A percentile compares a stretch with the other conserved stretches of the same genome.
phyloP scores from a whole-genome alignment of 2,329 filamentous ascomycete species.

The Monosporascus sp. region DNA sequence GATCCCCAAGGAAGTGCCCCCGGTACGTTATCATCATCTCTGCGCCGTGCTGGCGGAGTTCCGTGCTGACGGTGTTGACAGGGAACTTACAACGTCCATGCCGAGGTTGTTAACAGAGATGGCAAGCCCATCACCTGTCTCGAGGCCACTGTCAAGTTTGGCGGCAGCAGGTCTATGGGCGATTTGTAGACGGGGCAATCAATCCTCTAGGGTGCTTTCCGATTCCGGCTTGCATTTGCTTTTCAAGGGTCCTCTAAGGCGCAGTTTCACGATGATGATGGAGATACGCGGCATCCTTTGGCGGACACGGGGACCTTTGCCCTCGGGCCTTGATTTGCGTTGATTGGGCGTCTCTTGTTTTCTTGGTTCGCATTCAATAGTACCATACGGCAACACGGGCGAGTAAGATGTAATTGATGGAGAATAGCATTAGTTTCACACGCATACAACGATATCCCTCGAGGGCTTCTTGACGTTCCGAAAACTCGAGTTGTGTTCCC shows the following conservation, averaged over 20 bases:
- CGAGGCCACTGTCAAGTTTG: slow-evolving; percentile 66
- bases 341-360: slow-evolving; percentile 5
- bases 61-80: slow-evolving; percentile 30
- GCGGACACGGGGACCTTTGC: slow-evolving; percentile 4
- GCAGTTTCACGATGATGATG: slow-evolving; percentile 9
- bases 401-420: too few species aligned
- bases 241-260: not conserved
- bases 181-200: slow-evolving; percentile 8
- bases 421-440: too few species aligned
- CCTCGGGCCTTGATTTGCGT: slow-evolving; percentile 7
- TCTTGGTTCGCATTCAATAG: not conserved
- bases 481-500: too few species aligned
- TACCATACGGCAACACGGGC: too few species aligned
- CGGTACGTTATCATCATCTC: slow-evolving; percentile 53
- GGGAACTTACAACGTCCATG: slow-evolving; percentile 86
- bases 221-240: not conserved
- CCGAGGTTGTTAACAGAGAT: slow-evolving; percentile 75
- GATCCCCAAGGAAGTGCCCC: slow-evolving; percentile 80
- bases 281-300: slow-evolving; percentile 9
- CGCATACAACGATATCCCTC: too few species aligned
- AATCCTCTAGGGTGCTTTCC: not conserved
- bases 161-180: slow-evolving; percentile 29
- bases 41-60: not conserved
- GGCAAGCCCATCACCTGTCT: slow-evolving; percentile 79
- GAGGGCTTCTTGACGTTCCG: too few species aligned